Percentiles rank a stretch among this genome's conserved stretches.
phyloP scores from a whole-genome alignment of 352 stramenopile species.

The Phytophthora multivora region DNA sequence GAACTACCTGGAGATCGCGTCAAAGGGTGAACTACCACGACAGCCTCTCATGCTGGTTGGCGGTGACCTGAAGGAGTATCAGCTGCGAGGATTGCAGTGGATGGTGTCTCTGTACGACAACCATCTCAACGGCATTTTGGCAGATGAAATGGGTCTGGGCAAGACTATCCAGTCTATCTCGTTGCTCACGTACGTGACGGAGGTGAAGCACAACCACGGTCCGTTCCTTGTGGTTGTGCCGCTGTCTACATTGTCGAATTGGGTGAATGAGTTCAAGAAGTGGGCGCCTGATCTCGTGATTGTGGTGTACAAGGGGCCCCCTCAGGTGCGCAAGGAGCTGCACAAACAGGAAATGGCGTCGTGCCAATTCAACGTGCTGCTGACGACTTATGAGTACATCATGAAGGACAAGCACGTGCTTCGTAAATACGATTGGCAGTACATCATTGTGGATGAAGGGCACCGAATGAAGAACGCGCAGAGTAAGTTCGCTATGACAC shows the following conservation, averaged over 20 bases:
- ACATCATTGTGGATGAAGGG: slow-evolving; percentile 95
- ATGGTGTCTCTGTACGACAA: slow-evolving; percentile 99
- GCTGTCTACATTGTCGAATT: slow-evolving; percentile 94
- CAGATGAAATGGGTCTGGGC: slow-evolving; percentile 96
- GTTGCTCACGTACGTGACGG: slow-evolving; percentile 82
- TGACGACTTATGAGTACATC: slow-evolving; percentile 96
- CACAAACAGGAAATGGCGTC: slow-evolving; percentile 83
- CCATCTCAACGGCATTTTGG: slow-evolving; percentile 98
- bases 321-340: slow-evolving; percentile 82
- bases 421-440: slow-evolving; percentile 91
- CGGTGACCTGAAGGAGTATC: slow-evolving; percentile 97
- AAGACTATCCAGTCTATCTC: slow-evolving; percentile 91
- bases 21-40: slow-evolving; percentile 81
- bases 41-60: slow-evolving; percentile 97
- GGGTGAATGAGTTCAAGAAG: slow-evolving; percentile 94
- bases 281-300: slow-evolving; percentile 96
- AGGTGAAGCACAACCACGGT: slow-evolving; percentile 88
- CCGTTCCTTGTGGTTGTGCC: slow-evolving; percentile 99
- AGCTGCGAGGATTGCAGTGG: slow-evolving; percentile 99
- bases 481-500: slow-evolving; percentile 90
- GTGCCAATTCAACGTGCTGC: slow-evolving; percentile 91
- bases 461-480: slow-evolving; percentile 94
- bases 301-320: slow-evolving; percentile 94
- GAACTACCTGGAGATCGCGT: slow-evolving; percentile 86
- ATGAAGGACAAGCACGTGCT: slow-evolving; percentile 92